phyloP scores from a whole-genome alignment of 441 rosid species.

The Mallotus repandus region DNA sequence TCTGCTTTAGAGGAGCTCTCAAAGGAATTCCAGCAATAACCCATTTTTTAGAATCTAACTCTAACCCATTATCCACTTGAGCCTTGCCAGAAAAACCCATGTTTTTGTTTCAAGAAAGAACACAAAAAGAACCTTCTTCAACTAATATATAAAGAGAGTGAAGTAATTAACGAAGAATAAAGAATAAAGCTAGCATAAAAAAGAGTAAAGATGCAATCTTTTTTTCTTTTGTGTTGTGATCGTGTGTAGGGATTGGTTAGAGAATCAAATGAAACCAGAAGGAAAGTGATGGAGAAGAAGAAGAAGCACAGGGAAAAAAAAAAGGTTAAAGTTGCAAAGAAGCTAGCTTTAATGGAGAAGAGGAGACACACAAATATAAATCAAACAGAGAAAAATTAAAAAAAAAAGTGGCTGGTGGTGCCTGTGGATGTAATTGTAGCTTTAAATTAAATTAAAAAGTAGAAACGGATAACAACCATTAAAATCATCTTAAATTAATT shows the following conservation, averaged over 20 bases:
- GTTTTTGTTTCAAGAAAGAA: conserved; percentile 20
- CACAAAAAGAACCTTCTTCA: neutral
- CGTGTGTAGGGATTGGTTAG: conserved; percentile 23
- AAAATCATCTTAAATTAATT: no score
- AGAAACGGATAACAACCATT: no score
- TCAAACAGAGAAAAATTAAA: neutral
- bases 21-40: conserved; percentile 67
- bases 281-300: conserved; percentile 35
- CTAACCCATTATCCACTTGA: conserved; percentile 53
- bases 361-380: neutral
- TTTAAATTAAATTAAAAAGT: no score
- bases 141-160: neutral
- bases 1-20: conserved; percentile 63
- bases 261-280: conserved; percentile 47
- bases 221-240: conserved; percentile 6
- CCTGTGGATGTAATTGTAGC: no score
- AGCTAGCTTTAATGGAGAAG: neutral
- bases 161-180: conserved; percentile 21
- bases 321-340: neutral
- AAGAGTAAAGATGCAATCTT: conserved; percentile 26
- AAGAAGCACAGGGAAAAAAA: neutral
- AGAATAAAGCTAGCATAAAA: conserved; percentile 32
- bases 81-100: conserved; percentile 57
- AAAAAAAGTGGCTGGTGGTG: neutral
- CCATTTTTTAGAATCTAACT: conserved; percentile 55